Base-by-base conservation (phyloP, 106 monocot genomes). In the Acanthochlamys bracteata region DNA sequence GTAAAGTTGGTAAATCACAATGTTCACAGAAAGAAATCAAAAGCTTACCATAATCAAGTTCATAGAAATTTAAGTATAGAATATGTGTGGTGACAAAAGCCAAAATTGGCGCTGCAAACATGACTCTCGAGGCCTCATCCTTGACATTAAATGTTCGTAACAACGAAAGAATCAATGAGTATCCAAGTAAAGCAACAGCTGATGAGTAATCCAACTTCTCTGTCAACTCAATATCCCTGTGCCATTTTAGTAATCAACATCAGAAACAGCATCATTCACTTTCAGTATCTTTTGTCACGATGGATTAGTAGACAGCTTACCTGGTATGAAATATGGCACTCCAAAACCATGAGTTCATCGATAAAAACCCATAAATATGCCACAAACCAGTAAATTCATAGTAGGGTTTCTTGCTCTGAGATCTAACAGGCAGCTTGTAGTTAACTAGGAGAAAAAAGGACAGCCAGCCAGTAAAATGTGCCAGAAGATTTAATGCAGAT, bases 341-440 rank as follows among this genome's bases (percentile, higher is more conserved):
- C 96, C 96, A 96, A 9, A 91, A 88, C 96, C 91, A 96, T 25
- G 91, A 82, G 72, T 96, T 96, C 74, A 91, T 88, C 10, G 96
- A 82, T 51, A 96, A 60, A 49, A 96, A 42, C 12, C 83, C 91
- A 80, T 83, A 96, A 20, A 96, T 87, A 75, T 88, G 90, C 90
- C 90, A 96, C 42, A 96, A 62, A 15, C 96, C 84, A 66, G 88
- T 85, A 60, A 78, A 88, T 75, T 96, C 96, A 66, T 96, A 96
- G 76, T 81, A 96, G 3, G 96, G 79, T 55, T 75, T 85, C 82
- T 68, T 82, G 58, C 78, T 81, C 42, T 88, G 84, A 60, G 83
- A 76, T 47, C 83, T 87, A 61, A 85, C 68, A 64, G 96, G 96
- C 61, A 96, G 64, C 60, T 88, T 91, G 70, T 90, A 82, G 65